Base-by-base conservation (phyloP, 805 yeast genomes). In the Starmera amethionina region DNA sequence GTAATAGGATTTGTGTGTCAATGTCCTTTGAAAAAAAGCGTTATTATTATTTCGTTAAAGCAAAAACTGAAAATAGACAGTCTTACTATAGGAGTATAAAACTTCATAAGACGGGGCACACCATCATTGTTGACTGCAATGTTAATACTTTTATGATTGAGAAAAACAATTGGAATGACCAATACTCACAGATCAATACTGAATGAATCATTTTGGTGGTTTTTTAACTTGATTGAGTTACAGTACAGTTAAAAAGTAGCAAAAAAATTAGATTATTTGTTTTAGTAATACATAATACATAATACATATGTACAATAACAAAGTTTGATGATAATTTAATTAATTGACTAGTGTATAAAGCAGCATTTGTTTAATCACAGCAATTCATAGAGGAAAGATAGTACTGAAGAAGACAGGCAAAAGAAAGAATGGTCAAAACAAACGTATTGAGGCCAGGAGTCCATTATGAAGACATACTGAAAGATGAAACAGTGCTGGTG, bases 61-160 rank as follows among this genome's bases (percentile, higher is more conserved):
- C 14, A 8, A n/a, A 9, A 30, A 28, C 9, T 11, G 11, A 14
- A 6, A 30, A 7, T 15, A 2, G 5, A 14, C 32, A 3, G n/a
- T 51, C 61, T 38, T 45, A 57, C 62, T 15, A 90, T 83, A 2
- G 95, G 94, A 0, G 96, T 85, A 59, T 93, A 93, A 65, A 90
- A 93, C 60, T 88, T 88, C 59, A 84, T 77, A 36, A 93, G 66
- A 41, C 98, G 74, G 1, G 97, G 96, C 36, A 84, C 73, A 3
- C 97, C 95, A 52, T 83, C 83, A 48, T 83, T 88, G 62, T 90
- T 90, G 62, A 93, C 90, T 81, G 41, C 8, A 33, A 30, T 32
- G 39, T 36, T 34, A 30, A 25, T 45, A 30, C 28, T 43, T 43
- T 34, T 40, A 45, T 41, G 38, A 28, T 37, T 29, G 35, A 30